Conservation (phyloP, 2,329 filamentous ascomycete genomes). For the Arthroderma sp. region DNA sequence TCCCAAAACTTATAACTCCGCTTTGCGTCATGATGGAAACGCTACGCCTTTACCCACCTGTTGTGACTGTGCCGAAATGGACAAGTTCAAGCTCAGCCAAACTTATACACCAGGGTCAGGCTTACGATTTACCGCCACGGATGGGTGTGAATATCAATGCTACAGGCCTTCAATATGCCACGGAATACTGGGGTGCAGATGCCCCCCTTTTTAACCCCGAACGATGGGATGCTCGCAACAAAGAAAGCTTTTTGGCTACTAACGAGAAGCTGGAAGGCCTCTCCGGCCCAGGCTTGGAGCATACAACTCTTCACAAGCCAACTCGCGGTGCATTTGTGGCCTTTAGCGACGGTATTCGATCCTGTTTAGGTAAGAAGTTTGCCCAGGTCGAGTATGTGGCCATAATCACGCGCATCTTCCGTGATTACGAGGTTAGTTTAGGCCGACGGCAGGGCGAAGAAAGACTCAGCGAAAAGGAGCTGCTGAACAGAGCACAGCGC, state of each 20-base stretch:
- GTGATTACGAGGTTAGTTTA: slow-evolving; percentile 7
- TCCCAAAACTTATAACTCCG: slow-evolving; percentile 24
- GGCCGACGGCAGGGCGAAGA: neutral
- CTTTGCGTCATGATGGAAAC: slow-evolving; percentile 26
- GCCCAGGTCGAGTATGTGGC: slow-evolving; percentile 44
- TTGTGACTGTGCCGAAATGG: slow-evolving; percentile 18
- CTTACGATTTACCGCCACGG: slow-evolving; percentile 9
- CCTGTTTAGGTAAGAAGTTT: slow-evolving; percentile 44
- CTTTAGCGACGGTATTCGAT: slow-evolving; percentile 43
- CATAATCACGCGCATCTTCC: slow-evolving; percentile 40
- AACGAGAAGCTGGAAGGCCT: slow-evolving; percentile 11
- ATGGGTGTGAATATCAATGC: slow-evolving; percentile 11
- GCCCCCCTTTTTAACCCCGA: slow-evolving; percentile 7
- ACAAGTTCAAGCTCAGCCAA: slow-evolving; percentile 12
- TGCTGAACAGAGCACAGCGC: too few relatives aligned
- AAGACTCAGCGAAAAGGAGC: neutral
- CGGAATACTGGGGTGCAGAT: slow-evolving; percentile 15
- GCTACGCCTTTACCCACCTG: slow-evolving; percentile 28
- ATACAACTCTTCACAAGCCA: slow-evolving; percentile 13
- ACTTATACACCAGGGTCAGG: slow-evolving; percentile 8
- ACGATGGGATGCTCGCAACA: slow-evolving; percentile 14
- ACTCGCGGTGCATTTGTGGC: slow-evolving; percentile 40
- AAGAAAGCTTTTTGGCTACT: slow-evolving; percentile 12
- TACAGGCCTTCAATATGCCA: slow-evolving; percentile 12
- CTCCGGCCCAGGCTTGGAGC: slow-evolving; percentile 10